These are phyloP conservation scores for Aspergillus sp. DNA, from an alignment of 2,329 filamentous ascomycete species.

Conservation along the genomic window DNA sequence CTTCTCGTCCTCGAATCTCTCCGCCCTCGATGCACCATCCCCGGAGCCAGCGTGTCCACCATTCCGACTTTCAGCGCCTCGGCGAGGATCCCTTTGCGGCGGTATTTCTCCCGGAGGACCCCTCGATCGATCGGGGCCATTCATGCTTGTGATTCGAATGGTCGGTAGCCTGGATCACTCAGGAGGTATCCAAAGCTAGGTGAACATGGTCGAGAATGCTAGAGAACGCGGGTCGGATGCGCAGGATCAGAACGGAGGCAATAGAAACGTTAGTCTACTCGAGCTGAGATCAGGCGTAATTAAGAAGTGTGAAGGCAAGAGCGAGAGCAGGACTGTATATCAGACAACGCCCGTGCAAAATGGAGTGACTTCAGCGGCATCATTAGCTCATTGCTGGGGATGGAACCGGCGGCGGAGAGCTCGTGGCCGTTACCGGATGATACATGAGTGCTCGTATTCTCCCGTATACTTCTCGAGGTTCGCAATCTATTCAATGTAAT, in stretches of 20 bases:
- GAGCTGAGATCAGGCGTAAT: neutral
- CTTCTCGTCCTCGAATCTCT: slow-evolving; percentile 96
- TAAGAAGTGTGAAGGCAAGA: neutral
- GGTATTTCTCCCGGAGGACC: slow-evolving; percentile 30
- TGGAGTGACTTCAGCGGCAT: slow-evolving; percentile 15
- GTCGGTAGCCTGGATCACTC: slow-evolving; percentile 25
- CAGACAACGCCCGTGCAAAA: slow-evolving; percentile 3
- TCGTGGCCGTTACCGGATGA: slow-evolving; percentile 9
- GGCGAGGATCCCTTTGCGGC: slow-evolving; percentile 32
- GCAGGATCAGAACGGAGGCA: slow-evolving; percentile 5
- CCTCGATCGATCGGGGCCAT: slow-evolving; percentile 36
- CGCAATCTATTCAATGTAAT: neutral
- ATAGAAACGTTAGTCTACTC: slow-evolving; percentile 8
- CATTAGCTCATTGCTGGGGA: slow-evolving; percentile 31
- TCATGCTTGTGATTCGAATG: slow-evolving; percentile 32
- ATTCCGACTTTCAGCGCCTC: slow-evolving; percentile 34
- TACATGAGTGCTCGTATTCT: slow-evolving; percentile 5
- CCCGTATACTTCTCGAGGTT: neutral
- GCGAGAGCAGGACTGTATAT: slow-evolving; percentile 3
- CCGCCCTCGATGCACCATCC: slow-evolving; percentile 56
- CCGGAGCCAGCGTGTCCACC: slow-evolving; percentile 26
- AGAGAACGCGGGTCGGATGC: slow-evolving; percentile 16
- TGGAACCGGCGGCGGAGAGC: slow-evolving; percentile 28
- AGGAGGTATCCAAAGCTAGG: slow-evolving; percentile 26
- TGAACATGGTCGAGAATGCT: slow-evolving; percentile 32